phyloP scores from a whole-genome alignment of 768 basidiomycete genomes.

The Leccinum broughii region DNA sequence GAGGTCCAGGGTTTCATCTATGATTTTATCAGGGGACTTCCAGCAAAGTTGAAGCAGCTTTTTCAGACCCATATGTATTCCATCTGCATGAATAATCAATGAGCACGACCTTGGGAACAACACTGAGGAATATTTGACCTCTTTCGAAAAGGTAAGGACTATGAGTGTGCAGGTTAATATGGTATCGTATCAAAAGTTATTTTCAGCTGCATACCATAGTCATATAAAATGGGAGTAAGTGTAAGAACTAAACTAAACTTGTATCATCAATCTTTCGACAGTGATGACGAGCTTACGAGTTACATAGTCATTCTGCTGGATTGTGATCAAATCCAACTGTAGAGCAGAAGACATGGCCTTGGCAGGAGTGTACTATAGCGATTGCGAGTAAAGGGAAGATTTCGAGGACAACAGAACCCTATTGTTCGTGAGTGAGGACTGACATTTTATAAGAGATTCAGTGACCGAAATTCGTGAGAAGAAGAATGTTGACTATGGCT shows the following conservation, averaged over 20 bases:
- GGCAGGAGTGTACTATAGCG: neutral
- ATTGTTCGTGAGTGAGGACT: too few relatives aligned
- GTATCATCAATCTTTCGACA: neutral
- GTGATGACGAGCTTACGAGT: neutral
- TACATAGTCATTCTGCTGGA: neutral
- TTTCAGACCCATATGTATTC: neutral
- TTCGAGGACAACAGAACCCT: neutral
- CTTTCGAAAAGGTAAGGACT: neutral
- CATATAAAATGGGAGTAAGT: neutral
- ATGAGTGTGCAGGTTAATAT: neutral
- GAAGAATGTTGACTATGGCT: neutral
- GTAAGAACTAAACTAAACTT: neutral
- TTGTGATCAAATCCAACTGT: neutral
- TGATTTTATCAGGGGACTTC: neutral
- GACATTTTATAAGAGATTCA: neutral
- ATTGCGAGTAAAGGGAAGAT: neutral
- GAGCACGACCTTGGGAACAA: neutral
- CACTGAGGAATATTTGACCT: too few relatives aligned
- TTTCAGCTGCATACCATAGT: neutral
- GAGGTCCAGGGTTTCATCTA: neutral
- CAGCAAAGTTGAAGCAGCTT: too few relatives aligned
- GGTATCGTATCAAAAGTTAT: neutral
- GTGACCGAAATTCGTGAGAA: neutral
- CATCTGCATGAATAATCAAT: neutral
- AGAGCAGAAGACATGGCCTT: neutral